Percentiles rank a stretch among this genome's conserved stretches.
These are phyloP conservation scores for Citrus unshiu DNA, from an alignment of 345 rosid species.

Conservation along the genomic window DNA sequence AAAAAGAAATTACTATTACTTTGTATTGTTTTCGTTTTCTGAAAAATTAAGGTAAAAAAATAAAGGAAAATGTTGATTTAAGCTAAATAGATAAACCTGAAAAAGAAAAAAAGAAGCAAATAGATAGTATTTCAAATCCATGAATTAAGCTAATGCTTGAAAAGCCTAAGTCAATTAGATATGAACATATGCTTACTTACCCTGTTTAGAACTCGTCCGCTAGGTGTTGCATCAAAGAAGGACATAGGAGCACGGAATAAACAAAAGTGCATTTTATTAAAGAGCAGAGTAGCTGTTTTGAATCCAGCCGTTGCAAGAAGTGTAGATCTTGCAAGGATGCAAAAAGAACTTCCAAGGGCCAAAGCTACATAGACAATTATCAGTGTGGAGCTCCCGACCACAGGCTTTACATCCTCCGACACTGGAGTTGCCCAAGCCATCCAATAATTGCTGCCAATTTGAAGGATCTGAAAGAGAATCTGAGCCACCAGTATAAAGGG, in stretches of 20 bases:
- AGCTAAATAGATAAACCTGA: no score
- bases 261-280: conserved; percentile 61
- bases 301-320: conserved; percentile 59
- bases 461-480: conserved; percentile 55
- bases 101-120: not conserved
- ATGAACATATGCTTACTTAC: conserved; percentile 26
- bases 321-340: conserved; percentile 45
- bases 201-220: conserved; percentile 68
- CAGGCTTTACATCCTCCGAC: conserved; percentile 50
- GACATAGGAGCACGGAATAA: conserved; percentile 78
- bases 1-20: not conserved
- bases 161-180: not conserved
- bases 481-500: conserved; percentile 67
- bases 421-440: conserved; percentile 83
- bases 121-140: not conserved
- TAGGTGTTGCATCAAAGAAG: conserved; percentile 83
- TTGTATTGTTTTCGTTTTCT: not conserved
- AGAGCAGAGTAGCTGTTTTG: conserved; percentile 66
- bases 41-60: not conserved
- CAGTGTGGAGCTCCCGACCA: conserved; percentile 40
- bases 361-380: conserved; percentile 54
- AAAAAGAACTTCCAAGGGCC: conserved; percentile 57
- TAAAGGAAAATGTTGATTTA: not conserved
- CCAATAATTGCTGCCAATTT: conserved; percentile 85
- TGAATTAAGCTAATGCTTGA: not conserved